Evolutionary conservation across 306 rosid genomes (phyloP).

Genomic region (Lagenaria siceraria): DNA sequence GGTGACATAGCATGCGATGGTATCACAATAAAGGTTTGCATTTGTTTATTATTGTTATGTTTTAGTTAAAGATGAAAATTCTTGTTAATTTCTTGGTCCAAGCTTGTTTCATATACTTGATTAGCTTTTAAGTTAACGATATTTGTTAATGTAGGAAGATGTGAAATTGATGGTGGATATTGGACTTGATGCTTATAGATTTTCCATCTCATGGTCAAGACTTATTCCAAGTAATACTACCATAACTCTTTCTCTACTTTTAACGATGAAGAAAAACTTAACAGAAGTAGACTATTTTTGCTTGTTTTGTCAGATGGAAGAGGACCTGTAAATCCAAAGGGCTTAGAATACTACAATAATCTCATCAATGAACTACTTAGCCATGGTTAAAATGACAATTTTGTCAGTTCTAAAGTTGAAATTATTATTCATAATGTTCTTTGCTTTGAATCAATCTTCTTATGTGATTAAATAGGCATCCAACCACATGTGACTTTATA

Average conservation of each 20-base stretch:
- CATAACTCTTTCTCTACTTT: too few species aligned
- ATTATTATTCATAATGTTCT: neutral
- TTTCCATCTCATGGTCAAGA: slow-evolving; percentile 83
- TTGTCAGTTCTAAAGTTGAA: too few species aligned
- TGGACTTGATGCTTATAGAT: slow-evolving; percentile 67
- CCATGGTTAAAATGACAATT: slow-evolving; percentile 28
- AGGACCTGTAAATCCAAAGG: slow-evolving; percentile 66
- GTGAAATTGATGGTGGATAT: slow-evolving; percentile 57
- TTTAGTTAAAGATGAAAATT: neutral
- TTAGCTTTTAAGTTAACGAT: neutral
- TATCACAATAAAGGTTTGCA: slow-evolving; percentile 66
- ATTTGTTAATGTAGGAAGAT: slow-evolving; percentile 52
- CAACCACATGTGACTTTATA: slow-evolving; percentile 60
- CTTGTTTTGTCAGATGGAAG: slow-evolving; percentile 37
- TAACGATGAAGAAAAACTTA: neutral
- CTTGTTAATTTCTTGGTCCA: neutral
- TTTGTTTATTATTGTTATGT: too few species aligned
- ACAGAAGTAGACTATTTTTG: too few species aligned
- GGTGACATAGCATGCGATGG: slow-evolving; percentile 53
- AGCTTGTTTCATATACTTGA: neutral
- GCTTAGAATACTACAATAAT: slow-evolving; percentile 59
- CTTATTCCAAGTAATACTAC: slow-evolving; percentile 40
- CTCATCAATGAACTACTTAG: slow-evolving; percentile 46
- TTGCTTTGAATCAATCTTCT: too few species aligned
- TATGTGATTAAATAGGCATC: slow-evolving; percentile 46